phyloP scores from a whole-genome alignment of 768 basidiomycete species.

The Lactifluus hygrophoroides region DNA sequence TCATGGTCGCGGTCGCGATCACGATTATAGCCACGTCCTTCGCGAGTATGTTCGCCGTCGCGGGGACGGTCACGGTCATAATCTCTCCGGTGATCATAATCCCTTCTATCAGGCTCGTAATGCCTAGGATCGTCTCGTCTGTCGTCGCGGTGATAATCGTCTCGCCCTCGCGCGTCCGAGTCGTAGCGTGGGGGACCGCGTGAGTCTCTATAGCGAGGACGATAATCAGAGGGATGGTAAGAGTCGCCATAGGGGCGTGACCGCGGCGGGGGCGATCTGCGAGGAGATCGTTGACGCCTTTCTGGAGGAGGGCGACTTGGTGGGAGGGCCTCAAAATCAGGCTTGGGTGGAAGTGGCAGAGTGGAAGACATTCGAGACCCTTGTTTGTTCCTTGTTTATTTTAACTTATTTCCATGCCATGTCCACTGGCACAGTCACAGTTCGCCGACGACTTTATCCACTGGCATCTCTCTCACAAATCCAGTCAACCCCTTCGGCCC shows the following conservation, averaged over 20 bases:
- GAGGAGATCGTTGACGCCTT: conserved; percentile 22
- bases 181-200: conserved; percentile 13
- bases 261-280: conserved; percentile 6
- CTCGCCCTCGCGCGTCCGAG: conserved; percentile 7
- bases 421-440: conserved; percentile 4
- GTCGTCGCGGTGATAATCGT: conserved; percentile 11
- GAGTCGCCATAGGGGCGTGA: conserved; percentile 14
- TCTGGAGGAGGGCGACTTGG: conserved; percentile 22
- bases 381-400: conserved; percentile 22
- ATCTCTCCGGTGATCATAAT: conserved; percentile 10
- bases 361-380: conserved; percentile 21
- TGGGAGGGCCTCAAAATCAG: conserved; percentile 26
- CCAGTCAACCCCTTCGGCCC: conserved; percentile 65
- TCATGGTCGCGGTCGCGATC: conserved; percentile 1
- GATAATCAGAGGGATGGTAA: conserved; percentile 3
- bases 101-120: conserved; percentile 13
- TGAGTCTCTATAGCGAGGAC: conserved; percentile 10
- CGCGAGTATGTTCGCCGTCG: conserved; percentile 6
- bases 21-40: conserved; percentile 5
- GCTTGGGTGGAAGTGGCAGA: conserved; percentile 30
- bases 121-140: conserved; percentile 12
- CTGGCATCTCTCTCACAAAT: conserved; percentile 78
- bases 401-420: background rate
- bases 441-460: conserved; percentile 45
- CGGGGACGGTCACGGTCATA: conserved; percentile 10